Evolutionary conservation across 2,329 filamentous ascomycete genomes (phyloP).

Genomic region (Chaetomium olivaceum): DNA sequence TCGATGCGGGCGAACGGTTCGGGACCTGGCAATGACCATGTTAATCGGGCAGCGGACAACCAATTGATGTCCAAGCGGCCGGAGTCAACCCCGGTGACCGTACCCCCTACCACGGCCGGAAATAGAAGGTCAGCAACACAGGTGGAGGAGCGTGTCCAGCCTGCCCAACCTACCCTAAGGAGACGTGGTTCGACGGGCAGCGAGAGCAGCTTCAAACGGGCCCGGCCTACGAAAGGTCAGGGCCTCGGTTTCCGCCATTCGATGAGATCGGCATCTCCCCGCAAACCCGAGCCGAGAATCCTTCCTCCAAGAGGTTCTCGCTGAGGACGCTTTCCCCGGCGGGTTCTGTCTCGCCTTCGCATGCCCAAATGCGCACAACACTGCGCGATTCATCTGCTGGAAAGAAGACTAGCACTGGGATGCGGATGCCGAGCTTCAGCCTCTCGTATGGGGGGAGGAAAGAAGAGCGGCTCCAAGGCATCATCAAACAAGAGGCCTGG

Average conservation of each 20-base stretch:
- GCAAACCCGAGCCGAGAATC: constrained; percentile 16
- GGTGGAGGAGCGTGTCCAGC: constrained; percentile 29
- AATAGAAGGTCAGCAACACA: constrained; percentile 18
- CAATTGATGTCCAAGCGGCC: constrained; percentile 19
- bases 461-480: constrained; percentile 32
- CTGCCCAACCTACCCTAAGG: constrained; percentile 44
- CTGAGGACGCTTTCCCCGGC: constrained; percentile 70
- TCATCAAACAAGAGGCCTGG: constrained; percentile 40
- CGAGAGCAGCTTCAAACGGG: constrained; percentile 80
- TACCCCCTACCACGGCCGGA: not conserved
- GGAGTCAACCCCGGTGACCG: constrained; percentile 12
- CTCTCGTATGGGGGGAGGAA: constrained; percentile 41
- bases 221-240: constrained; percentile 47
- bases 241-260: constrained; percentile 68
- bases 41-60: not conserved
- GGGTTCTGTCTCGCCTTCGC: constrained; percentile 51
- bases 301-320: constrained; percentile 54
- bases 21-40: constrained; percentile 5
- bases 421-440: constrained; percentile 48
- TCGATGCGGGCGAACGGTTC: constrained; percentile 32
- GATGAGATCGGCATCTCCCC: constrained; percentile 59
- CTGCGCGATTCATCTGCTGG: constrained; percentile 45
- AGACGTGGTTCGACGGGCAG: constrained; percentile 65
- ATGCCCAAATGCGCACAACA: constrained; percentile 48
- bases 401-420: constrained; percentile 31